Percentiles rank a stretch among this genome's conserved stretches.
These are phyloP conservation scores for Linnemannia schmuckeri DNA, from an alignment of 192 early-diverging fungal genomes.

Conservation along the genomic window DNA sequence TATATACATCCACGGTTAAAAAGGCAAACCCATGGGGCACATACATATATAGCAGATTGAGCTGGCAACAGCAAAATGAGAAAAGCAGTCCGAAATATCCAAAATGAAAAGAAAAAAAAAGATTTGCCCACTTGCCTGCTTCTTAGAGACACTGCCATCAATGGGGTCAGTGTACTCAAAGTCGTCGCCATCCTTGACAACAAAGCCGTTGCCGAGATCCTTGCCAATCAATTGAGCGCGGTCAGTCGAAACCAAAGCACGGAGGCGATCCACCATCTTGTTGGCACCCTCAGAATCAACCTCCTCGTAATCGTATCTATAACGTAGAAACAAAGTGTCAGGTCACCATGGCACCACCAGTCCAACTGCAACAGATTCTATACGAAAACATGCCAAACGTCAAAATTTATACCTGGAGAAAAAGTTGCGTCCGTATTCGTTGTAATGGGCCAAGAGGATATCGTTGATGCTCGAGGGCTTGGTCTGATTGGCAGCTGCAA, in stretches of 20 bases:
- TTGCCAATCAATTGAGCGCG: constrained; percentile 70
- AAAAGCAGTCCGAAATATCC: constrained; percentile 3
- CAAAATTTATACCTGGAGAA: constrained; percentile 75
- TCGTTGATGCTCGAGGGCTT: constrained; percentile 77
- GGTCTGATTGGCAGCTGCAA: constrained; percentile 78
- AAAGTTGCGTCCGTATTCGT: constrained; percentile 95
- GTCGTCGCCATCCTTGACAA: constrained; percentile 81
- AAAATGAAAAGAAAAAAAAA: neutral
- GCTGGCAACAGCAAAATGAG: too few relatives aligned
- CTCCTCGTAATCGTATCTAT: constrained; percentile 97
- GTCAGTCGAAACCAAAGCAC: constrained; percentile 61
- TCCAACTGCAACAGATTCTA: neutral
- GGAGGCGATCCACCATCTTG: constrained; percentile 84
- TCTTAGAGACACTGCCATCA: constrained; percentile 84
- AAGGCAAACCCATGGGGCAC: neutral
- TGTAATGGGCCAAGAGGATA: constrained; percentile 86
- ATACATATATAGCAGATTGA: neutral
- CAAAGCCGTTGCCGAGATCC: constrained; percentile 72
- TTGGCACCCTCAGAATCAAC: constrained; percentile 84
- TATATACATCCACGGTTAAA: neutral
- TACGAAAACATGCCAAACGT: neutral
- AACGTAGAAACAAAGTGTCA: neutral
- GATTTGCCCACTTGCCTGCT: constrained; percentile 66
- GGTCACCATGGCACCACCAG: neutral
- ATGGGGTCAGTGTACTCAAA: constrained; percentile 97